Base-by-base conservation (phyloP, 257 asterid genomes). In the Petrea volubilis region DNA sequence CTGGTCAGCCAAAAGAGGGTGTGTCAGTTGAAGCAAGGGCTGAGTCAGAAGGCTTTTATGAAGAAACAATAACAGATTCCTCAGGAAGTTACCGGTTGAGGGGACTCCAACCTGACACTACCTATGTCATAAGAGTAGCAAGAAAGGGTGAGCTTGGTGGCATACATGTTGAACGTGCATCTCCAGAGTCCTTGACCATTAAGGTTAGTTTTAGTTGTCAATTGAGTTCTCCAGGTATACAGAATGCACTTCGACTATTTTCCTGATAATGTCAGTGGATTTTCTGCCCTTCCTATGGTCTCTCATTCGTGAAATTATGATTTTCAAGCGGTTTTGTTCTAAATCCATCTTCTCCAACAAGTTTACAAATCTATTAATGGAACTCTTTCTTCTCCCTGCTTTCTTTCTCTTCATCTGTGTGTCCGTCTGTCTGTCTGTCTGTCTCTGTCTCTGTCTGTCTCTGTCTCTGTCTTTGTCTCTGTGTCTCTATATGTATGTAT, bases 1-100 rank as follows among this genome's bases (percentile, higher is more conserved):
- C 98, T 53, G 98, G 96, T 80, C 96, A 84, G 76, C 96, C 97
- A 67, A 86, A 83, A 84, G 96, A 87, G 79, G 96, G 96, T 68
- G 86, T 93, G 67, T 74, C 94, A 20, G 82, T 93, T 59, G 98
- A 91, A 85, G 98, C 98, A 38, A 88, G 96, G 70, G 89, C 98
- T 3, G 95, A 91, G 82, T 82, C 94, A 13, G 75, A 84, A 86
- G 96, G 96, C 73, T 89, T 85, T 82, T 93, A 89, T 77, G 98
- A 93, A 81, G 96, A 91, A 83, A 87, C 98, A 11, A 70, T 86
- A 43, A 87, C 98, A 56, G 97, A 93, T 81, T 79, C 89, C 59
- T 84, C 88, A 10, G 98, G 97, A 73, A 83, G 84, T 70, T 93
- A 84, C 66, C 92, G 98, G 52, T 83, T 93, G 72, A 89, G 98